phyloP scores from a whole-genome alignment of 176 grass and related monocot species.

The Luzula sylvatica region DNA sequence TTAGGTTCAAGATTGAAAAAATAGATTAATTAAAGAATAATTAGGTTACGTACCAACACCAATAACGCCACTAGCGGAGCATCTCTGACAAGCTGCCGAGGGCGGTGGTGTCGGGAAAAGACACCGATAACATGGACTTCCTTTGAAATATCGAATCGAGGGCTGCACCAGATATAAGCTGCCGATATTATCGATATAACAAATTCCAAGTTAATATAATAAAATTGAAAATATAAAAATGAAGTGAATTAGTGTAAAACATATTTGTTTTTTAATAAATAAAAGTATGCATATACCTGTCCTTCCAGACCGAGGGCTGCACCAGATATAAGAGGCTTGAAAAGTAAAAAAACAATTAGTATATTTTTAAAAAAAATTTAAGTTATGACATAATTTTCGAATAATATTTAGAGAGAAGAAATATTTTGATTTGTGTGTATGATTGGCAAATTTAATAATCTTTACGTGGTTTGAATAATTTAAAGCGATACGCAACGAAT shows the following conservation, averaged over 20 bases:
- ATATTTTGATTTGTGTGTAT: too few species aligned
- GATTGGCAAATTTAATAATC: too few species aligned
- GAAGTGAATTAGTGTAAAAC: slow-evolving; percentile 3
- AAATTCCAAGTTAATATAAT: not conserved
- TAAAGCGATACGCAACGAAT: too few species aligned
- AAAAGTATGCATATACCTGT: too few species aligned
- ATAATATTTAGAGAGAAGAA: not conserved
- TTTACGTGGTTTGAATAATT: too few species aligned
- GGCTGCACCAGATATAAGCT: too few species aligned
- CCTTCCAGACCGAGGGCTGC: slow-evolving; percentile 88
- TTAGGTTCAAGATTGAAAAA: not conserved
- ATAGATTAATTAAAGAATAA: slow-evolving; percentile 4
- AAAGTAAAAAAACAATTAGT: slow-evolving; percentile 6
- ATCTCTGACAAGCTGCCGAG: slow-evolving; percentile 73
- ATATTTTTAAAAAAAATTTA: not conserved
- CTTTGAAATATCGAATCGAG: slow-evolving; percentile 45
- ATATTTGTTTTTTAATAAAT: too few species aligned
- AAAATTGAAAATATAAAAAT: slow-evolving; percentile 15
- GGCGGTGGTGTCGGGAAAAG: slow-evolving; percentile 89
- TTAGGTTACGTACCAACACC: slow-evolving; percentile 55
- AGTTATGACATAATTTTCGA: too few species aligned
- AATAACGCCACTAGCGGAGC: slow-evolving; percentile 91
- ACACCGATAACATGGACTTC: slow-evolving; percentile 88
- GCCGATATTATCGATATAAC: too few species aligned
- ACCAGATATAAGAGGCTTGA: slow-evolving; percentile 88